Base-by-base conservation (phyloP, 768 basidiomycete species). In the Tulasnella sp. region DNA sequence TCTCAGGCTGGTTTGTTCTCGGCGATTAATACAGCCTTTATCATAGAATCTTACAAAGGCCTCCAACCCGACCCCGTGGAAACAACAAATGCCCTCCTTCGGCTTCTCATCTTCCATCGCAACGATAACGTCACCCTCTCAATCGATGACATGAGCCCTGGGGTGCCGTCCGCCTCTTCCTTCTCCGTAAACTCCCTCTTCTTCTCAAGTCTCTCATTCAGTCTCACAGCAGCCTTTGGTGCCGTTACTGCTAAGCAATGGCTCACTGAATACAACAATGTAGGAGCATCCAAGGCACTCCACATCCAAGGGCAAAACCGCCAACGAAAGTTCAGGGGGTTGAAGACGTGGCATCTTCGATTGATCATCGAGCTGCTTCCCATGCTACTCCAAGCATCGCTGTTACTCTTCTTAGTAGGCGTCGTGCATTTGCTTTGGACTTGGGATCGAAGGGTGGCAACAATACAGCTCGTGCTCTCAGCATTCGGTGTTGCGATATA, bases 401-500 rank as follows among this genome's bases (percentile, higher is more conserved):
- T 51, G 28, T 27, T 42, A 20, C 25, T 51, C 12, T 51, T 51
- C 41, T 42, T 22, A 27, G 37, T 41, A 15, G 49, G 37, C 16
- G 15, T 51, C 8, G 35, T 49, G 15, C 24, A 41, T 32, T 49
- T 25, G 12, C 48, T 49, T 25, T 32, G 37, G 5, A 27, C 29
- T 16, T 20, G 37, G 1, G 41, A 49, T n/a, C 20, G 35, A 45
- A 27, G 27, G n/a, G 32, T 49, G 22, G 48, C 32, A 16, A 25
- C 28, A 22, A 24, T 49, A 20, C 29, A 28, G 15, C 48, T 49
- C 20, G 34, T 39, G 4, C 25, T 35, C 9, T 25, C 41, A 25
- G 35, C 37, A 15, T 19, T 31, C 16, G 48, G 32, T 13, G 7
- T 40, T 24, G 19, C n/a, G 12, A 24, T 39, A 4, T n/a, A n/a